These are phyloP conservation scores for Penicillium sp. DNA, from an alignment of 2,329 filamentous ascomycete species.

Conservation along the genomic window DNA sequence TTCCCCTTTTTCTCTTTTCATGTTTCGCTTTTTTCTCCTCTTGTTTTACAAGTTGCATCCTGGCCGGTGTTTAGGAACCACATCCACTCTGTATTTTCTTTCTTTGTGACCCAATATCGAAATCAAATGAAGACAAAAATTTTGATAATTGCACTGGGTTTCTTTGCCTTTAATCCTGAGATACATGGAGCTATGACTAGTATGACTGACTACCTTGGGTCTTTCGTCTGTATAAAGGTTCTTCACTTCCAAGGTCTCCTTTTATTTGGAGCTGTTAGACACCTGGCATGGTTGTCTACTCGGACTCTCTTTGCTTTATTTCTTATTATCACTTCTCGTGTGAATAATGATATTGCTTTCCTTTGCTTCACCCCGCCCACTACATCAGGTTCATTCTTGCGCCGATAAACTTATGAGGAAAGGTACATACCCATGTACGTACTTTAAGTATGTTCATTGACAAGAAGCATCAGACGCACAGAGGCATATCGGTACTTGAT, in stretches of 20 bases:
- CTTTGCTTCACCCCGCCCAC: no score
- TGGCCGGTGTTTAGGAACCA: conserved; percentile 24
- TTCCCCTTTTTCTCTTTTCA: conserved; percentile 8
- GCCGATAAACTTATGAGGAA: no score
- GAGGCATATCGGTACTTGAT: no score
- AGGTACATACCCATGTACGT: no score
- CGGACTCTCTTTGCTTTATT: no score
- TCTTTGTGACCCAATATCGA: conserved; percentile 3
- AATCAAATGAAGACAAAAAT: not conserved
- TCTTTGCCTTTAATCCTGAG: not conserved
- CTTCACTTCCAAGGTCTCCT: not conserved
- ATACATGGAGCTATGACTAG: not conserved
- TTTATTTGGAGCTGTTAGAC: no score
- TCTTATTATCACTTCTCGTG: no score
- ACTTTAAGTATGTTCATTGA: no score
- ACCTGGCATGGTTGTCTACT: no score
- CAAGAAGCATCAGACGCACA: no score
- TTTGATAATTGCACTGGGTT: not conserved
- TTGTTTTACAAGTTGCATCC: conserved; percentile 23
- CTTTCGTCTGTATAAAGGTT: not conserved
- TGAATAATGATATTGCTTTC: no score
- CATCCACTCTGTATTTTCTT: conserved; percentile 17
- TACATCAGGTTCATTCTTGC: no score
- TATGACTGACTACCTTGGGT: not conserved
- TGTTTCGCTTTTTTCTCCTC: conserved; percentile 6